Percentiles rank a stretch among this genome's conserved stretches.
These are phyloP conservation scores for Punica granatum DNA, from an alignment of 345 rosid species.

Conservation along the genomic window DNA sequence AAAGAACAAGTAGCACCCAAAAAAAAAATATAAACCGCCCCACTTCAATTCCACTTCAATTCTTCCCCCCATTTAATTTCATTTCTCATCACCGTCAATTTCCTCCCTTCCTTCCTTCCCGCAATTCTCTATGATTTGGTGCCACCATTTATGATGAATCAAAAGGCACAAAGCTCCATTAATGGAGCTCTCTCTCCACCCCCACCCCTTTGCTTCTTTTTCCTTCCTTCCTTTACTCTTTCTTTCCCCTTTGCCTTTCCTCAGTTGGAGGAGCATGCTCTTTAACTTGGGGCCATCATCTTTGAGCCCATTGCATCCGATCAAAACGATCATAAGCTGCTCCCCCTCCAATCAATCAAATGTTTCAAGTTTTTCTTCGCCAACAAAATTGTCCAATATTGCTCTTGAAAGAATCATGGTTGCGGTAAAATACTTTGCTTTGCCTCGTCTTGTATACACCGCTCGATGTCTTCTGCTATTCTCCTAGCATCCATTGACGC, in stretches of 20 bases:
- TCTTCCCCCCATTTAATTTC: background rate
- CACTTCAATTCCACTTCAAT: background rate
- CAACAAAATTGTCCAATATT: background rate
- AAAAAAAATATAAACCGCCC: background rate
- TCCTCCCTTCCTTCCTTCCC: background rate
- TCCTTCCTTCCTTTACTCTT: background rate
- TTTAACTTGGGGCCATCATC: conserved; percentile 5
- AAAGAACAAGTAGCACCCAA: background rate
- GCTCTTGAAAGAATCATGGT: conserved; percentile 6
- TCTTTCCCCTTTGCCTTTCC: conserved; percentile 1
- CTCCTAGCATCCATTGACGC: conserved; percentile 74
- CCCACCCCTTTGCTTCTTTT: conserved; percentile 2
- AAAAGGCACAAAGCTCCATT: background rate
- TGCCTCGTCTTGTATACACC: conserved; percentile 30
- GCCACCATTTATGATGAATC: background rate
- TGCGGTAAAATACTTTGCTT: conserved; percentile 17
- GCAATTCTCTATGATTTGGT: background rate
- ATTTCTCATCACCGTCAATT: background rate
- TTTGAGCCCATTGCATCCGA: conserved; percentile 7
- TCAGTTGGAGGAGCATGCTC: conserved; percentile 20
- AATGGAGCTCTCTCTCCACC: background rate
- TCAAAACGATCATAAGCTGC: conserved; percentile 9
- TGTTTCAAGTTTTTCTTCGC: background rate
- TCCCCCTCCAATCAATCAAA: conserved; percentile 9
- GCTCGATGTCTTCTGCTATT: conserved; percentile 62